These are phyloP conservation scores for Protea cynaroides DNA, from an alignment of 164 flowering plant genomes.

Conservation along the genomic window DNA sequence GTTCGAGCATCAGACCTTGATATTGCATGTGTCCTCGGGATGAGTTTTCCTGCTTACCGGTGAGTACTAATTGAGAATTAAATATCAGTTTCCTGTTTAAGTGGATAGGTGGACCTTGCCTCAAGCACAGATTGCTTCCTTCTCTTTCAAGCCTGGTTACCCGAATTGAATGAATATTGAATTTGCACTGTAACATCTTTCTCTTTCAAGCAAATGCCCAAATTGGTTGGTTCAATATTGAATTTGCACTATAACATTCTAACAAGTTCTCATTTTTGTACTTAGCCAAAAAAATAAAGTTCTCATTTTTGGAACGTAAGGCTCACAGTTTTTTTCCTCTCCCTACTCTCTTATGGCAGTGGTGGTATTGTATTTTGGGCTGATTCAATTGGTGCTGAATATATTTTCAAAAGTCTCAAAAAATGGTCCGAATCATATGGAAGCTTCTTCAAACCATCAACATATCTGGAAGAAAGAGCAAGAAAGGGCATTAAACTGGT, in stretches of 20 bases:
- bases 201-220: background rate
- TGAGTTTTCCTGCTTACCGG: constrained; percentile 96
- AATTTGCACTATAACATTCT: too few relatives aligned
- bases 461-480: constrained; percentile 84
- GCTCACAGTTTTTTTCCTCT: background rate
- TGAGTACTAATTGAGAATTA: constrained; percentile 21
- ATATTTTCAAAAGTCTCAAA: constrained; percentile 59
- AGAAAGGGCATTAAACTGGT: constrained; percentile 74
- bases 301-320: background rate
- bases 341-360: constrained; percentile 30
- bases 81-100: background rate
- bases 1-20: constrained; percentile 94
- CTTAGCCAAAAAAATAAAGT: too few relatives aligned
- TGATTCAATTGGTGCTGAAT: constrained; percentile 59
- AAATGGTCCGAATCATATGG: constrained; percentile 74
- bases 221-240: background rate
- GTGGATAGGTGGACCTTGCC: too few relatives aligned
- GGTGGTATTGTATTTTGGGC: constrained; percentile 97
- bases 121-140: too few relatives aligned
- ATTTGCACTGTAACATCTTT: background rate
- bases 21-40: constrained; percentile 84
- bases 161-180: too few relatives aligned
- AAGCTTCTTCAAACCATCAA: constrained; percentile 73
- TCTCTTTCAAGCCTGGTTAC: too few relatives aligned
- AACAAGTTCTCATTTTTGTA: too few relatives aligned